A percentile compares a stretch with the other conserved stretches of the same genome.
Conservation (phyloP, 495 filamentous ascomycete species). For the Penicillium longicatenatum region DNA sequence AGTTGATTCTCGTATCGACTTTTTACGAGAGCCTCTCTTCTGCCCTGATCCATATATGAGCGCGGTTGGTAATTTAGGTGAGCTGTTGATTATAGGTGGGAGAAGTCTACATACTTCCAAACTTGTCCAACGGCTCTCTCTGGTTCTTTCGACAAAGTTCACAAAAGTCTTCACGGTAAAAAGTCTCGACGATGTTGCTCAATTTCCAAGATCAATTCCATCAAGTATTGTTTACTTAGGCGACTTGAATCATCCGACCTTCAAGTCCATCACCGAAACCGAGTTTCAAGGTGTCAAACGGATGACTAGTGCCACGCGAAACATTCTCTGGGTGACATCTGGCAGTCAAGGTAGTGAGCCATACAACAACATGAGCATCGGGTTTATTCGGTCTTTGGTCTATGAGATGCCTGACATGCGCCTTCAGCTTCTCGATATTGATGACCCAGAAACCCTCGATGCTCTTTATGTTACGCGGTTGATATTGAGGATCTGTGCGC, state of each 20-base stretch:
- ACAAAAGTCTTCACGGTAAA: neutral
- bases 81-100: neutral
- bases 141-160: neutral
- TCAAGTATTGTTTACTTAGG: neutral
- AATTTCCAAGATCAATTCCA: neutral
- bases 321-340: conserved; percentile 1
- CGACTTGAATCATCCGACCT: conserved; percentile 4
- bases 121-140: neutral
- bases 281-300: neutral
- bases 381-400: neutral
- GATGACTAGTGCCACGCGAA: neutral
- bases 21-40: conserved; percentile 23
- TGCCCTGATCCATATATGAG: conserved; percentile 2
- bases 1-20: conserved; percentile 33
- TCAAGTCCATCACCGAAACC: neutral
- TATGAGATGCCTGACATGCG: neutral
- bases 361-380: neutral
- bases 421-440: conserved; percentile 1
- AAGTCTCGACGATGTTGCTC: neutral
- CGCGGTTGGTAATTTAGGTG: neutral
- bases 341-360: neutral
- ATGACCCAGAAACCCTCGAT: neutral
- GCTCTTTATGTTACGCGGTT: neutral
- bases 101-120: neutral
- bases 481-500: neutral